A percentile compares a stretch with the other conserved stretches of the same genome.
These are phyloP conservation scores for Verticillium zaregamsianum DNA, from an alignment of 2,329 filamentous ascomycete genomes.

Conservation along the genomic window DNA sequence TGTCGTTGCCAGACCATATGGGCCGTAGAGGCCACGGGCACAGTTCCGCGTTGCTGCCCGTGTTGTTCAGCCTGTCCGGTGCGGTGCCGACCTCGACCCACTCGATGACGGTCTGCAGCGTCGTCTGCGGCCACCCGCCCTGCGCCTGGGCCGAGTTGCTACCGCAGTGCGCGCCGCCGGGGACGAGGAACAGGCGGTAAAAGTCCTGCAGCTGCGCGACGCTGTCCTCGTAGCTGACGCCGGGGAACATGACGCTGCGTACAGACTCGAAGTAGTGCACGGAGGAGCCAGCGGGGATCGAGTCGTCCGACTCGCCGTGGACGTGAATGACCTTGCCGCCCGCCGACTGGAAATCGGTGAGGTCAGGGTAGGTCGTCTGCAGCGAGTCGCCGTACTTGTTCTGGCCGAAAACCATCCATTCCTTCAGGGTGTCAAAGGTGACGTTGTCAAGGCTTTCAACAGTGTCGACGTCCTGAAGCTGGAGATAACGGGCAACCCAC, in stretches of 20 bases:
- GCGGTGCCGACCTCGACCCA: conserved; percentile 47
- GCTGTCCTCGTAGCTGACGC: conserved; percentile 23
- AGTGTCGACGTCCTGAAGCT: conserved; percentile 28
- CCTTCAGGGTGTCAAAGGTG: conserved; percentile 47
- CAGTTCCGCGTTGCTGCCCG: conserved; percentile 30
- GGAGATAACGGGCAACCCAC: conserved; percentile 35
- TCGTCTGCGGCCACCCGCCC: conserved; percentile 37
- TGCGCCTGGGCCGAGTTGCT: conserved; percentile 37
- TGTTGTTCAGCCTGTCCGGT: conserved; percentile 37
- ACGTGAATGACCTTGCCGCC: conserved; percentile 56
- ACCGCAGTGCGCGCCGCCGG: conserved; percentile 48
- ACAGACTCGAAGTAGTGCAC: conserved; percentile 52
- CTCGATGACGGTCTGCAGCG: conserved; percentile 40
- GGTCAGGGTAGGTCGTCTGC: conserved; percentile 51
- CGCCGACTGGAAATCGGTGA: conserved; percentile 40
- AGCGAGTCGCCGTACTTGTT: conserved; percentile 42
- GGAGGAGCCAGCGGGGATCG: conserved; percentile 47
- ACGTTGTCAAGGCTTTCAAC: conserved; percentile 36
- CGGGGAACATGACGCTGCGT: conserved; percentile 41
- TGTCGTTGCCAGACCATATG: conserved; percentile 23
- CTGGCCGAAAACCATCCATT: conserved; percentile 47
- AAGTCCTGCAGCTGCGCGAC: conserved; percentile 7
- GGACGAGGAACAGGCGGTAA: conserved; percentile 34
- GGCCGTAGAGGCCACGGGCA: conserved; percentile 39
- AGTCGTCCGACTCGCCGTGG: conserved; percentile 53